phyloP scores from a whole-genome alignment of 768 basidiomycete species.

The Dacryopinax spathularia region DNA sequence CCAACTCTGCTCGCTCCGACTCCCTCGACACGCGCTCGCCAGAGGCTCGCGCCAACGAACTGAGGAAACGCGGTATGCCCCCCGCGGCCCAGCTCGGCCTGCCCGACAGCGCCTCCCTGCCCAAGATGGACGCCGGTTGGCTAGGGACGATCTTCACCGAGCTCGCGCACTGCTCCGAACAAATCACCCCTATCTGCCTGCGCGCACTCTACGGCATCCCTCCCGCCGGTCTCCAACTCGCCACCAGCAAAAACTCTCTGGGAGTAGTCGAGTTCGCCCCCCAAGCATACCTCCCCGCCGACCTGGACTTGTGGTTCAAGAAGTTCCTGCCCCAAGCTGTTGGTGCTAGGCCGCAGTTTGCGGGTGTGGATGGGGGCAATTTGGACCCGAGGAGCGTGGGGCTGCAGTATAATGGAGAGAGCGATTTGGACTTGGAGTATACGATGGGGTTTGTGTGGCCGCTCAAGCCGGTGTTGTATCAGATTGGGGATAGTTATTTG shows the following conservation, averaged over 20 bases:
- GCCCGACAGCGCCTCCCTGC: background rate
- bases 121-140: background rate
- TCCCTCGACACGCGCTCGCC: no score
- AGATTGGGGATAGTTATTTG: conserved; percentile 20
- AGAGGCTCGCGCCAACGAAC: background rate
- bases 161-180: conserved; percentile 4
- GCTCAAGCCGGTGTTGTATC: conserved; percentile 25
- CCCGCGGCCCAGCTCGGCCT: background rate
- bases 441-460: conserved; percentile 13
- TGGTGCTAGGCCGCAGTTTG: conserved; percentile 1
- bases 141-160: background rate
- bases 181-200: conserved; percentile 12
- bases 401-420: conserved; percentile 9
- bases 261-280: conserved; percentile 29
- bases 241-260: conserved; percentile 35
- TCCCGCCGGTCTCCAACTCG: background rate
- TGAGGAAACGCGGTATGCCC: background rate
- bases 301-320: conserved; percentile 12
- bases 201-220: conserved; percentile 28
- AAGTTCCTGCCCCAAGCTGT: conserved; percentile 5
- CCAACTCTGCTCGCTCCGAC: no score
- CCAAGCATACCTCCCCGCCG: conserved; percentile 11
- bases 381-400: background rate
- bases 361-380: conserved; percentile 13
- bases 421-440: conserved; percentile 11